Evolutionary conservation across 352 stramenopile species (phyloP), one percentile per base, ranked within the genome.

Genomic region (Pythium biforme): DNA sequence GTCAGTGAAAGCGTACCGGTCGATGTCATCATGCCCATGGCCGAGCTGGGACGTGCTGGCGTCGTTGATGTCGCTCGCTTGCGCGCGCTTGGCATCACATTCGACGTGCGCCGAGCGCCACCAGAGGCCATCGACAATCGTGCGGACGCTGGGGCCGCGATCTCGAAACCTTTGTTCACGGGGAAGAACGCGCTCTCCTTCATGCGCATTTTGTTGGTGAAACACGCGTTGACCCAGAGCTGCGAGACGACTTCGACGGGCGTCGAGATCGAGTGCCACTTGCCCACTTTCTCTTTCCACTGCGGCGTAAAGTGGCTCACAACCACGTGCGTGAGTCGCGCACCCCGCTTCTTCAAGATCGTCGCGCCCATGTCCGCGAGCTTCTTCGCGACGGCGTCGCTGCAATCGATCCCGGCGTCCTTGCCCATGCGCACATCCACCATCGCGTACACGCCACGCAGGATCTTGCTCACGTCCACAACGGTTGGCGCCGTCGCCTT

Each of bases 171-270:
- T 50, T 87, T 83, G 62, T 74, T 83, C 47, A 91, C 74, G 3
- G 86, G 86, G 55, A 94, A 94, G 53, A 89, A 94, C 29, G 75
- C 70, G 15, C 70, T 75, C 67, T 94, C 86, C 33, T 79, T 75
- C 75, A 92, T 84, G 22, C 63, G 68, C 62, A 77, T 69, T 54
- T 91, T 86, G 57, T 80, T 89, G 55, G 86, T 76, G 39, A 85
- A 86, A 60, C 86, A 94, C 9, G 79, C 82, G 47, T 94, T 90
- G 10, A 94, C 86, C 86, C 86, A 94, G 19, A 92, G 70, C 61
- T 89, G 83, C 17, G 81, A 88, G n/a, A 92, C 86, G 39, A 94
- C 87, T 33, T 90, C 75, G 7, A 94, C 40, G 5, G 55, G 43
- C 40, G 45, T 67, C 37, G 53, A 46, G n/a, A 56, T 26, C 11